Base-by-base conservation (phyloP, 371 early-diverging fungal species). In the Mucor racemosus region DNA sequence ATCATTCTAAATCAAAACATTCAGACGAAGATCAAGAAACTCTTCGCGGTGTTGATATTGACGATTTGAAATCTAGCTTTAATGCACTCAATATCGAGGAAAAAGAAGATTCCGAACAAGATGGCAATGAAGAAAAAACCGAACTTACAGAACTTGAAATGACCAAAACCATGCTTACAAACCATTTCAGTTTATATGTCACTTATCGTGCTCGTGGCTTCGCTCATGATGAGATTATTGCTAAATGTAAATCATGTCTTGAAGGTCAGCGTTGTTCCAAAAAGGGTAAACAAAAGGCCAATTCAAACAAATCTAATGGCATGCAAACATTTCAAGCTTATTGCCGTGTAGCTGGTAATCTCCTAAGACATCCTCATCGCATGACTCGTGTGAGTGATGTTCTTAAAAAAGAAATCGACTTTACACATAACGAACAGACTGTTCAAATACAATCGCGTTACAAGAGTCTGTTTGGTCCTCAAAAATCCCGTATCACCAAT, bases 291-390 rank as follows among this genome's bases (percentile, higher is more conserved):
- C 26, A 26, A 26, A 26, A 26, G 26, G 26, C 26, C 26, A 26
- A 26, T 26, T 26, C 26, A 26, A 26, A 26, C 26, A 26, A 26
- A 26, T 26, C 26, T 26, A 60, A 56, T 31, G 14, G 38, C 15
- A 19, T 63, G 1, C 63, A 58, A 41, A 68, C 69, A 13, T 40
- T 73, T 1, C 65, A 68, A 11, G 48, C 62, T 0, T 73, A 68
- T 46, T 73, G 69, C 21, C 57, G 65, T 14, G 73, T 73, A 1
- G 73, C 73, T 19, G 60, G 66, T 7, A 48, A 58, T 6, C 35
- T 73, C 0, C 42, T 73, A 7, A 68, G 36, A 44, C 46, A 68
- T n/a, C 73, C 73, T 59, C 63, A 65, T 14, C 73, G 66, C 48
- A 73, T 73, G 73, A 15, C 66, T 4, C 54, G 58, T 38, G 50